These are phyloP conservation scores for Corrigiola litoralis DNA, from an alignment of 179 eudicot genomes.

Conservation along the genomic window DNA sequence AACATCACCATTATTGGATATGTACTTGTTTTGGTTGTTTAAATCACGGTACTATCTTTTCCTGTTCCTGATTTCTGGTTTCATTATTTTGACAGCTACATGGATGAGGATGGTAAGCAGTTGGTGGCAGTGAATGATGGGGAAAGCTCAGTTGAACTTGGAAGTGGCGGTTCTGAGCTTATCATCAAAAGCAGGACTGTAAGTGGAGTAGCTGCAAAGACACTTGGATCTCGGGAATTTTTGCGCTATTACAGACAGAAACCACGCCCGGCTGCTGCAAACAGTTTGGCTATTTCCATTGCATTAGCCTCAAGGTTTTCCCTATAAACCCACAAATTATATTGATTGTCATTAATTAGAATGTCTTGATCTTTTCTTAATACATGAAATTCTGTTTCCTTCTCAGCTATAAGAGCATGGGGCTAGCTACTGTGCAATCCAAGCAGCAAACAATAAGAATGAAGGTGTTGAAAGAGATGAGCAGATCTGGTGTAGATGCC, in stretches of 20 bases:
- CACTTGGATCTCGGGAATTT: conserved; percentile 83
- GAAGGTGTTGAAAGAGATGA: conserved; percentile 90
- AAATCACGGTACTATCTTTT: not conserved
- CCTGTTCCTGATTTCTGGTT: conserved; percentile 1
- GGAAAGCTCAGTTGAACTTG: conserved; percentile 55
- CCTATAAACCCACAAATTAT: not conserved
- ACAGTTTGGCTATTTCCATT: conserved; percentile 44
- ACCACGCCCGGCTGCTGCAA: conserved; percentile 71
- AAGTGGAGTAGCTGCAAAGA: conserved; percentile 43
- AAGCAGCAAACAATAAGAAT: conserved; percentile 64
- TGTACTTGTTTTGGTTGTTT: too few species aligned
- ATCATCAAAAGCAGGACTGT: conserved; percentile 54
- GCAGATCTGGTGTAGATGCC: conserved; percentile 59
- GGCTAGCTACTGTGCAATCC: conserved; percentile 79
- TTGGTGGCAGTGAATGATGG: conserved; percentile 47
- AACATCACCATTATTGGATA: too few species aligned
- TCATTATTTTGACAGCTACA: conserved; percentile 41
- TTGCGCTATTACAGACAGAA: conserved; percentile 87
- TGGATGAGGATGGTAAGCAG: conserved; percentile 73
- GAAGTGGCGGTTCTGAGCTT: conserved; percentile 83
- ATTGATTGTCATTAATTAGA: not conserved
- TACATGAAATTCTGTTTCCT: not conserved
- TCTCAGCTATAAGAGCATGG: conserved; percentile 86
- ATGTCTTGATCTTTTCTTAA: not conserved
- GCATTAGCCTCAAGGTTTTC: conserved; percentile 81